Evolutionary conservation across 1,284 basidiomycete species (phyloP), one percentile per base, ranked within the genome.

Genomic region (Leccinum fallax): DNA sequence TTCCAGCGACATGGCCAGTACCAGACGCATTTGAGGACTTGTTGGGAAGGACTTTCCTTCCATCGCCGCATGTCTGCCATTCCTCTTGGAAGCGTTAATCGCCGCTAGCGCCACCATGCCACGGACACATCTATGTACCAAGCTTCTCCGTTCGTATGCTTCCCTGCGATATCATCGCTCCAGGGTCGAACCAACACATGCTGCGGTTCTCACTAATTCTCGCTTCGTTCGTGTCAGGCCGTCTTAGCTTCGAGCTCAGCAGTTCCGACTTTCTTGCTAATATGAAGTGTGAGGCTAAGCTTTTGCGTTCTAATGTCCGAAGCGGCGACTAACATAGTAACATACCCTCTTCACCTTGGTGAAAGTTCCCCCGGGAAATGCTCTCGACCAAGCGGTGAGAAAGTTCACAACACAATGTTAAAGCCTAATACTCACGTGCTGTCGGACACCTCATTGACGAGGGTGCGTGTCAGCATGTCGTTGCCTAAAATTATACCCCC

Each of bases 1-100:
- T 51, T 40, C 65, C 34, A 51, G 57, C 26, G 49, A 59, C 59
- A 61, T 56, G 61, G 55, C 30, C 57, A 63, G 36, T 48, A 34
- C 55, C 30, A 57, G 48, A 57, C 55, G 21, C 57, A 40, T 32
- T 26, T 24, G 16, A 53, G n/a, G 40, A 49, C 56, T 64, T 60
- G 61, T 68, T 60, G 61, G 53, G 60, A 70, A 61, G 61, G 60
- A 5, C 61, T 62, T 63, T 73, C 60, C 66, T 67, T 71, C 64
- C 69, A 61, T 63, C 57, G 59, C 67, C 67, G 71, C 69, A 69
- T 66, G 68, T 61, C 60, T 68, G 54, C 61, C 63, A 66, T 73
- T 67, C 60, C 59, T 62, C 65, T 69, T 73, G 65, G 72, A 74
- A 70, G 69, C 55, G 53, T 75, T 72, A 70, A 74, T 74, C 72